Base-by-base conservation (phyloP, 345 rosid species). In the Boechera retrofracta region DNA sequence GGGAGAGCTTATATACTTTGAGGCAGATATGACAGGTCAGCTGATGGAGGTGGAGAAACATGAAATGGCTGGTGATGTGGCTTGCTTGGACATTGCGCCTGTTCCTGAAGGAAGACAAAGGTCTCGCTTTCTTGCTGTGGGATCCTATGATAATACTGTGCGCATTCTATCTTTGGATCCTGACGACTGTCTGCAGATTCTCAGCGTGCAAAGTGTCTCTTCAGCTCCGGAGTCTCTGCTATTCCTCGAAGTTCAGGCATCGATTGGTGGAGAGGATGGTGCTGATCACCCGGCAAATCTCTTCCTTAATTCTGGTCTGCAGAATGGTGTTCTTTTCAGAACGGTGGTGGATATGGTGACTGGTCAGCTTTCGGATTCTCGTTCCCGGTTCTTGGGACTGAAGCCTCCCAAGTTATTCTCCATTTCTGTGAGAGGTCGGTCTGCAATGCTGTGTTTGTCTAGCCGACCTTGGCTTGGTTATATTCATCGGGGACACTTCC, bases 81-180 rank as follows among this genome's bases (percentile, higher is more conserved):
- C 99, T 48, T 95, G 98, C 81, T 78, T 95, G 81, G 99, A 92
- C 84, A 95, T 95, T 71, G 98, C 99, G 36, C 94, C 99, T 31
- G 99, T 95, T 73, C 99, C 99, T 65, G 99, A 92, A 93, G 99
- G 99, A 71, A 95, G 99, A 78, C 92, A 91, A 59, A 95, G 99
- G 81, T 95, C 99, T 5, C 91, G 97, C 10, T 95, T 95, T 64
- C 99, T 95, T 77, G 99, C 96, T 4, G 99, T 95, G 38, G 98
- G 99, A 64, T 92, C 98, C 16, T 95, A 88, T 73, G 99, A 95
- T 83, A 89, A 92, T 74, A 91, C 98, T 31, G 86, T 92, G 38
- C 97, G 99, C 15, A 84, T 95, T 71, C 77, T 95, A 54, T 95
- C 99, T 77, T 77, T 95, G 87, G 99, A 95, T 76, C 99, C 99